Conservation (phyloP, 345 rosid genomes). For the Gossypium rotundifolium region DNA sequence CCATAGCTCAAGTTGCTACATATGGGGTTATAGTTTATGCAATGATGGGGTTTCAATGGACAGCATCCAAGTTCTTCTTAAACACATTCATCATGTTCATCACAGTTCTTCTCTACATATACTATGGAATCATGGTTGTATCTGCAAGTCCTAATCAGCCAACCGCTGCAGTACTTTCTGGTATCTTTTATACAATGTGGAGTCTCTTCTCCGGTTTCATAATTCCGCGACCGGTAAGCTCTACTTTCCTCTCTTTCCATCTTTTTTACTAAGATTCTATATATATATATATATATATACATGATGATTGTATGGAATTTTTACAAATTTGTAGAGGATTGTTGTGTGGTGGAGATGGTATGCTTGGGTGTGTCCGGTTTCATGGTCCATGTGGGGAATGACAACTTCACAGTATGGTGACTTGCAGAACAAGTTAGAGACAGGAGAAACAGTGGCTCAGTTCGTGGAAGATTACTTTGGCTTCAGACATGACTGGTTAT, state of each 20-base stretch:
- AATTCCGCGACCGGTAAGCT: conserved; percentile 40
- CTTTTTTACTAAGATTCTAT: neutral
- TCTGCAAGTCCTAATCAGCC: conserved; percentile 38
- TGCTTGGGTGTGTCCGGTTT: conserved; percentile 31
- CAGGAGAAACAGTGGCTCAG: conserved; percentile 38
- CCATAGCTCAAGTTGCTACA: conserved; percentile 27
- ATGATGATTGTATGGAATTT: neutral
- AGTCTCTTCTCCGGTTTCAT: conserved; percentile 45
- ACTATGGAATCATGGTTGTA: conserved; percentile 42
- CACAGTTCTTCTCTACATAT: conserved; percentile 35
- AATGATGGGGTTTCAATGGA: conserved; percentile 55
- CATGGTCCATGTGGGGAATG: conserved; percentile 42
- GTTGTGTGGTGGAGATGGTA: conserved; percentile 44
- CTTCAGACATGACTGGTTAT: conserved; percentile 32
- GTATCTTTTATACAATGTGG: conserved; percentile 31
- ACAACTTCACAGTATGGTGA: conserved; percentile 41
- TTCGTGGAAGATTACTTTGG: conserved; percentile 37
- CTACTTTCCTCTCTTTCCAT: neutral
- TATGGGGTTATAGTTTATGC: conserved; percentile 26
- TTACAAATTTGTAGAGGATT: conserved; percentile 31
- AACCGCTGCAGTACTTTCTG: conserved; percentile 24
- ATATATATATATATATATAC: no score
- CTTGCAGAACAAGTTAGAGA: conserved; percentile 25
- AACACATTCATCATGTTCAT: conserved; percentile 37
- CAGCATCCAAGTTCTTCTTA: conserved; percentile 27